Evolutionary conservation across 2,329 filamentous ascomycete genomes (phyloP).

Genomic region (Pestalotiopsis fici): DNA sequence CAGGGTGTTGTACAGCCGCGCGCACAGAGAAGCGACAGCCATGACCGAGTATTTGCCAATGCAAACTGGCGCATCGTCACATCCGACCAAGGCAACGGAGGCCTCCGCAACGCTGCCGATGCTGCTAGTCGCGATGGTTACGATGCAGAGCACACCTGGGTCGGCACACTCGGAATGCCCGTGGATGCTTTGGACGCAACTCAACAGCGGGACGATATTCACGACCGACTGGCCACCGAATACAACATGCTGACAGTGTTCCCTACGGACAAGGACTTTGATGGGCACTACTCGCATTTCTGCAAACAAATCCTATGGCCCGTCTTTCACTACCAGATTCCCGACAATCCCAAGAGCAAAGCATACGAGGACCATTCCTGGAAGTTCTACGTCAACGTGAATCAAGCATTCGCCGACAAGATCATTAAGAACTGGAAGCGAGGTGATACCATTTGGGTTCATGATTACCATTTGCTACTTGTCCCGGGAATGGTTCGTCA

Average conservation of each 20-base stretch:
- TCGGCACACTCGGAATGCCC: conserved; percentile 91
- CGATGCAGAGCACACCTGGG: conserved; percentile 79
- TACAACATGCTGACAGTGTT: conserved; percentile 83
- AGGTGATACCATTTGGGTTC: conserved; percentile 90
- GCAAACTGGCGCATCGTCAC: conserved; percentile 82
- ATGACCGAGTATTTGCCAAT: conserved; percentile 72
- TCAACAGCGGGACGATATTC: conserved; percentile 78
- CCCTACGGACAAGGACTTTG: conserved; percentile 87
- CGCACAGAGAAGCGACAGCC: conserved; percentile 59
- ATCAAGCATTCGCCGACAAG: conserved; percentile 89
- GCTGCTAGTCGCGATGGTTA: conserved; percentile 72
- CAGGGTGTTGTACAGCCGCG: conserved; percentile 60
- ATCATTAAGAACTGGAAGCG: conserved; percentile 92
- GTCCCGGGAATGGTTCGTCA: conserved; percentile 89
- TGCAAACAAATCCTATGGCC: conserved; percentile 99
- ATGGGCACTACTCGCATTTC: conserved; percentile 92
- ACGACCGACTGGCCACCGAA: conserved; percentile 77
- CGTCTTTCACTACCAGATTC: conserved; percentile 97
- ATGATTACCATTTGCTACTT: conserved; percentile 91
- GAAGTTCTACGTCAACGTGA: conserved; percentile 90
- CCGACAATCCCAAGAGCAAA: conserved; percentile 97
- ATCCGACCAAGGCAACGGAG: conserved; percentile 90
- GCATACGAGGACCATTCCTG: conserved; percentile 97
- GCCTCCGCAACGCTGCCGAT: conserved; percentile 83
- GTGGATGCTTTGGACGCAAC: conserved; percentile 79